Percentiles rank a stretch among this genome's conserved stretches.
These are phyloP conservation scores for Musa troglodytarum DNA, from an alignment of 176 grass and related monocot genomes.

Conservation along the genomic window DNA sequence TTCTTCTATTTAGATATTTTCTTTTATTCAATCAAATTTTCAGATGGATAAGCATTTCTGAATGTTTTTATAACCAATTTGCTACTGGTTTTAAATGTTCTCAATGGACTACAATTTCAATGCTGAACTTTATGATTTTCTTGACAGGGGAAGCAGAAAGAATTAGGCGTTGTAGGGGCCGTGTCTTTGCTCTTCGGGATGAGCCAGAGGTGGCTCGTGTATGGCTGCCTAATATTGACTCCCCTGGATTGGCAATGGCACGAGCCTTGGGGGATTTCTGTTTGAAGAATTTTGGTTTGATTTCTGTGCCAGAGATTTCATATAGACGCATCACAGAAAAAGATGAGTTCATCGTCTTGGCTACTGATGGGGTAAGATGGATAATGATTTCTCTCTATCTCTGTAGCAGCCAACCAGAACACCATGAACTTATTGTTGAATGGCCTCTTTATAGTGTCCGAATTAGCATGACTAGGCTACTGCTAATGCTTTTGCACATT, in stretches of 20 bases:
- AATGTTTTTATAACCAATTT: background rate
- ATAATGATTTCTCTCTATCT: background rate
- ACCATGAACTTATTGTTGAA: background rate
- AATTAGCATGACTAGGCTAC: background rate
- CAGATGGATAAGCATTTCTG: background rate
- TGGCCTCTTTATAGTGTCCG: background rate
- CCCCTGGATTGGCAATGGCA: constrained; percentile 14
- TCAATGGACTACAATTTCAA: too few species aligned
- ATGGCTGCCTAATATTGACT: constrained; percentile 6
- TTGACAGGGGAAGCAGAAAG: constrained; percentile 14
- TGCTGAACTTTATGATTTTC: background rate
- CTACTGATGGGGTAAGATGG: constrained; percentile 11
- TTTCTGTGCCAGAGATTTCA: constrained; percentile 11
- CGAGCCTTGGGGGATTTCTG: constrained; percentile 15
- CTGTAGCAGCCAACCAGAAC: too few species aligned
- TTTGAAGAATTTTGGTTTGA: constrained; percentile 19
- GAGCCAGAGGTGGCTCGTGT: constrained; percentile 13
- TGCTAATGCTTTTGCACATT: background rate
- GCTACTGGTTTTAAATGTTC: background rate
- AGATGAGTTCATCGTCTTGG: constrained; percentile 17
- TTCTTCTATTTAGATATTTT: background rate
- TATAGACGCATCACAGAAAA: constrained; percentile 3
- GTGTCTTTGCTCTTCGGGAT: constrained; percentile 2
- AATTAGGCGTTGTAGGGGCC: constrained; percentile 10
- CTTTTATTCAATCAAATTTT: background rate